Percentiles rank a stretch among this genome's conserved stretches.
Evolutionary conservation across 2,329 filamentous ascomycete species (phyloP).

Genomic region (Graphium sp.): DNA sequence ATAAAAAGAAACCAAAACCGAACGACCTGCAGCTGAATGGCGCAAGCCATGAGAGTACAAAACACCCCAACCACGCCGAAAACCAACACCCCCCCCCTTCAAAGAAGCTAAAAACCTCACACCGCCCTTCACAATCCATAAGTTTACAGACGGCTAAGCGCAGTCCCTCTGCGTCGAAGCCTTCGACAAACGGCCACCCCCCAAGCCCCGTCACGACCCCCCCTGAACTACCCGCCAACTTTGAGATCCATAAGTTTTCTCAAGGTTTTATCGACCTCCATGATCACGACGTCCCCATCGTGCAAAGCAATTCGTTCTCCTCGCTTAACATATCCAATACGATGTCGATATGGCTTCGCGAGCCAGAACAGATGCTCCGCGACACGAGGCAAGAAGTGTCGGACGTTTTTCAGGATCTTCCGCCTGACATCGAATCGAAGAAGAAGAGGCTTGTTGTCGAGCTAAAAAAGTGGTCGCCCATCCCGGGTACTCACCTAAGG

Average conservation of each 20-base stretch:
- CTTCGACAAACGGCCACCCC: slow-evolving; percentile 26
- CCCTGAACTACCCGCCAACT: slow-evolving; percentile 44
- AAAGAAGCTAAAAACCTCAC: slow-evolving; percentile 70
- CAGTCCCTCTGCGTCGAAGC: slow-evolving; percentile 23
- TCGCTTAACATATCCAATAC: slow-evolving; percentile 60
- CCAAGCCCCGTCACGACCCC: slow-evolving; percentile 66
- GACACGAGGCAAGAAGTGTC: slow-evolving; percentile 47
- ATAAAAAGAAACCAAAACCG: slow-evolving; percentile 79
- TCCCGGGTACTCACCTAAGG: slow-evolving; percentile 39
- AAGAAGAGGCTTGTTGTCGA: slow-evolving; percentile 29
- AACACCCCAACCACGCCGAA: slow-evolving; percentile 25
- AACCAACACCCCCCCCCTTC: slow-evolving; percentile 29
- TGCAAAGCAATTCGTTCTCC: slow-evolving; percentile 61
- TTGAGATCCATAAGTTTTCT: slow-evolving; percentile 53
- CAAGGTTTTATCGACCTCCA: slow-evolving; percentile 61
- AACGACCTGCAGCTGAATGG: slow-evolving; percentile 51
- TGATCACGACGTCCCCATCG: slow-evolving; percentile 38
- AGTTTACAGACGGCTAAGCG: slow-evolving; percentile 51
- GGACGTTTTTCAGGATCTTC: slow-evolving; percentile 51
- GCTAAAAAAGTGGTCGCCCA: slow-evolving; percentile 26
- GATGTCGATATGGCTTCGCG: slow-evolving; percentile 63
- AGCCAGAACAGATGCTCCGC: slow-evolving; percentile 48
- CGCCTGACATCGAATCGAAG: slow-evolving; percentile 22
- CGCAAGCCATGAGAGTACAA: slow-evolving; percentile 37
- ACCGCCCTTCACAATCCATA: slow-evolving; percentile 63